Evolutionary conservation across 768 basidiomycete genomes (phyloP).

Genomic region (Russula sp.): DNA sequence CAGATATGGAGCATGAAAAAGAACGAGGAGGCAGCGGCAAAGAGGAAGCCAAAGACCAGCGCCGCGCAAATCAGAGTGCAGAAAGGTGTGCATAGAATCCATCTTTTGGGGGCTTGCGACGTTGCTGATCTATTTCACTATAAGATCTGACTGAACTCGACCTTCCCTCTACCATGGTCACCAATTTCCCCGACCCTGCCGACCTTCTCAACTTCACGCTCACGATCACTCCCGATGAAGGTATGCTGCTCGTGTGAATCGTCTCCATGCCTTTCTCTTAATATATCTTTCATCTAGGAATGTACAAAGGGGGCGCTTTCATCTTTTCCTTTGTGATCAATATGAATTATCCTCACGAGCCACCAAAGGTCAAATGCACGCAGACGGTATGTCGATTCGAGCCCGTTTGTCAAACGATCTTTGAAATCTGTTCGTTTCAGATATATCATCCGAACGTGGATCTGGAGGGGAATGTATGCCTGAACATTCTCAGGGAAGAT

Average conservation of each 20-base stretch:
- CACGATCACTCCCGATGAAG: constrained; percentile 96
- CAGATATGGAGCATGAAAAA: constrained; percentile 99
- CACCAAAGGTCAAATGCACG: constrained; percentile 97
- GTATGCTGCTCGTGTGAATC: constrained; percentile 39
- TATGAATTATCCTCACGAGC: constrained; percentile 97
- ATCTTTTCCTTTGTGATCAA: constrained; percentile 94
- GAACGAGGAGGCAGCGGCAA: constrained; percentile 94
- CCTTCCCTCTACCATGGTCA: constrained; percentile 94
- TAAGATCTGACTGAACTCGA: constrained; percentile 96
- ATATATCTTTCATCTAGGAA: constrained; percentile 52
- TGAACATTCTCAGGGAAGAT: constrained; percentile 98
- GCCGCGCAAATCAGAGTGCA: constrained; percentile 99
- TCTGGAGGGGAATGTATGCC: constrained; percentile 95
- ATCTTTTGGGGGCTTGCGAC: not conserved
- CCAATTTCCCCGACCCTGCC: constrained; percentile 84
- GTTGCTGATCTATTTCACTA: not conserved
- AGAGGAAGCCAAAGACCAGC: constrained; percentile 97
- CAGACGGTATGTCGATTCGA: constrained; percentile 63
- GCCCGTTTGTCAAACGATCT: not conserved
- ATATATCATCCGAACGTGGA: constrained; percentile 99
- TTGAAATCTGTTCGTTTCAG: constrained; percentile 42
- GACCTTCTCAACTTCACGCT: constrained; percentile 97
- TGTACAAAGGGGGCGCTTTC: constrained; percentile 97
- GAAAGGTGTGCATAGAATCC: constrained; percentile 64
- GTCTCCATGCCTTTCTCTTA: constrained; percentile 11